These are phyloP conservation scores for Rhodotorula kratochvilovae DNA, from an alignment of 768 basidiomycete genomes.

Conservation along the genomic window DNA sequence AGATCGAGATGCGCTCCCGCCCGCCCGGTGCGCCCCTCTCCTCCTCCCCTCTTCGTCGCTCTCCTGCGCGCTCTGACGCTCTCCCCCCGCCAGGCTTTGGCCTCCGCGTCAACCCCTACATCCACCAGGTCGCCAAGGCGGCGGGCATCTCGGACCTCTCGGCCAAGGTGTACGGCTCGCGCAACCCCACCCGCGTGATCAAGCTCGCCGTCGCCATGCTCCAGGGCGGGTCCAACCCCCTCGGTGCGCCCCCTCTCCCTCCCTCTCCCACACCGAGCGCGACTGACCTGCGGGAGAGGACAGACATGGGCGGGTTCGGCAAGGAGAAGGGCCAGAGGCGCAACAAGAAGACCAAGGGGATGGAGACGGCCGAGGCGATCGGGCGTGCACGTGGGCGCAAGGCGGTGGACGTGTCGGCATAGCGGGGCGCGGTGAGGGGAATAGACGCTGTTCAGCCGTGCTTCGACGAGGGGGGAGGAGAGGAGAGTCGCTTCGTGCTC, in stretches of 20 bases:
- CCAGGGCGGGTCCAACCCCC: slow-evolving; percentile 74
- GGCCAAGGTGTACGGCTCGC: slow-evolving; percentile 90
- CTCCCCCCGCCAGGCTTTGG: slow-evolving; percentile 76
- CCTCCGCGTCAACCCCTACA: slow-evolving; percentile 75
- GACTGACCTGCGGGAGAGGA: background rate
- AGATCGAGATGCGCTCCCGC: slow-evolving; percentile 63
- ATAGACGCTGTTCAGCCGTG: background rate
- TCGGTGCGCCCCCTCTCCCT: slow-evolving; percentile 51
- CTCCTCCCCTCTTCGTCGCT: background rate
- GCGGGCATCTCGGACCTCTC: slow-evolving; percentile 93
- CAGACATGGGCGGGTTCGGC: slow-evolving; percentile 39
- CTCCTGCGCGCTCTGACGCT: background rate
- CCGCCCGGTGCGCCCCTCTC: slow-evolving; percentile 48
- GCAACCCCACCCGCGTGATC: slow-evolving; percentile 78
- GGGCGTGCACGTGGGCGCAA: slow-evolving; percentile 25
- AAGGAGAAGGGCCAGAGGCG: slow-evolving; percentile 31
- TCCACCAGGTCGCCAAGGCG: slow-evolving; percentile 80
- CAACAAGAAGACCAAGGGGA: slow-evolving; percentile 40
- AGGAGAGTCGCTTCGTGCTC: too few species aligned
- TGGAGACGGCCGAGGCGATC: slow-evolving; percentile 34
- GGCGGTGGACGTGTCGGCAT: slow-evolving; percentile 20
- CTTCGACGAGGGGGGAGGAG: too few species aligned
- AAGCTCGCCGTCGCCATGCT: slow-evolving; percentile 78
- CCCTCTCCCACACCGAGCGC: background rate
- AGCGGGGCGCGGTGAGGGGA: background rate